Evolutionary conservation across 2,329 filamentous ascomycete genomes (phyloP), one percentile per base, ranked within the genome.

Genomic region (Cercospora sp.): DNA sequence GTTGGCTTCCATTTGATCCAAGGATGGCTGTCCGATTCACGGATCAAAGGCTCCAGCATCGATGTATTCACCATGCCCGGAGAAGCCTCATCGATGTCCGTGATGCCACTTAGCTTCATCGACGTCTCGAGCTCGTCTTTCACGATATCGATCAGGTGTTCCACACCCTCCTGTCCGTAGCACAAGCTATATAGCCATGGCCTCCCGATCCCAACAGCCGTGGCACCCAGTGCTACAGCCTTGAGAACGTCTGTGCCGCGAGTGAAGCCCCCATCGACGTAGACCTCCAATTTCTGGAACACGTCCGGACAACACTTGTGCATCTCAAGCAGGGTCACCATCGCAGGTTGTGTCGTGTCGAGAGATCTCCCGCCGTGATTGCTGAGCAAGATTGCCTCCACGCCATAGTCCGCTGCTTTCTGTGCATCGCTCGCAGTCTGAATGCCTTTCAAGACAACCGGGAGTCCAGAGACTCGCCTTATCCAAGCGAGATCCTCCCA

Each of bases 81-180:
- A 70, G 87, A 85, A 6, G 88, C 82, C 74, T 90, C 83, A 64
- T 85, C 83, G 7, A 91, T 78, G 67, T 86, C 83, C 0, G 86
- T 89, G 42, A 90, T 82, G 3, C 89, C 89, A 67, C 88, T 84
- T 77, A 90, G 82, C 51, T 85, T 84, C 88, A 90, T 90, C 2
- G 87, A 87, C 1, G 86, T 89, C 72, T 87, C 84, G 3, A 90
- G 77, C 75, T 91, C 89, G 68, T 90, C 88, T 5, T 77, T 75
- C 12, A 77, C 74, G 36, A 83, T 74, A 12, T 82, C 80, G 70
- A 55, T 51, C 70, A 63, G 26, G n/a, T 61, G 36, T 36, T 84
- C 79, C 7, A 80, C 79, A 13, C 88, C 82, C 70, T 79, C 79
- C 66, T 80, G 82, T 0, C 87, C 88, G 72, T 90, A 90, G 10